Conservation (phyloP, 1,284 basidiomycete species). For the Tilletiaria anomala region DNA sequence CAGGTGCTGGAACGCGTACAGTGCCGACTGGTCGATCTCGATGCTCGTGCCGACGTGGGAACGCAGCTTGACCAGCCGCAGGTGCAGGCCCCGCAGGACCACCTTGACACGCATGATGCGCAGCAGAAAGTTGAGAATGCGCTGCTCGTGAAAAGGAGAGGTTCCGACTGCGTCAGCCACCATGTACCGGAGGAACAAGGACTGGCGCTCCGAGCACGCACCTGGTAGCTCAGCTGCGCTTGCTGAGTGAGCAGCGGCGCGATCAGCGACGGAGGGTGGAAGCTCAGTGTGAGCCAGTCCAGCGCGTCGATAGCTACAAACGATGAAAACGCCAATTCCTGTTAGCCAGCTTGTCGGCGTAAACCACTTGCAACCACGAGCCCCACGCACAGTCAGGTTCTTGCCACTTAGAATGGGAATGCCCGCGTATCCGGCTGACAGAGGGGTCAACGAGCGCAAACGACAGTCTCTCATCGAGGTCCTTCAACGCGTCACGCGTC, state of each 20-base stretch:
- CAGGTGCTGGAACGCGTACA: background rate
- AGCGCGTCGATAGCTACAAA: conserved; percentile 13
- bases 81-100: conserved; percentile 8
- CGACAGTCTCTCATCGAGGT: conserved; percentile 21
- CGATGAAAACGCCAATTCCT: too few relatives aligned
- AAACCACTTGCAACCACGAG: background rate
- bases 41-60: too few relatives aligned
- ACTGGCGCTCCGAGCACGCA: background rate
- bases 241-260: conserved; percentile 18
- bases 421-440: background rate
- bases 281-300: conserved; percentile 24
- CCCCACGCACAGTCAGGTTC: conserved; percentile 7
- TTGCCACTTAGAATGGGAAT: conserved; percentile 8
- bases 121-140: conserved; percentile 20
- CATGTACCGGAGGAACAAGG: background rate
- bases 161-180: background rate
- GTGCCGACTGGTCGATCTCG: too few relatives aligned
- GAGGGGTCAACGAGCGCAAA: conserved; percentile 19
- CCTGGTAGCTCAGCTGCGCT: conserved; percentile 14
- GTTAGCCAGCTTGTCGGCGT: background rate
- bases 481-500: conserved; percentile 10
- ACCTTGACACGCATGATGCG: conserved; percentile 16
- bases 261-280: conserved; percentile 22
- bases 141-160: background rate
- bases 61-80: background rate